Conservation (phyloP, 768 basidiomycete genomes). For the Exidia glandulosa region DNA sequence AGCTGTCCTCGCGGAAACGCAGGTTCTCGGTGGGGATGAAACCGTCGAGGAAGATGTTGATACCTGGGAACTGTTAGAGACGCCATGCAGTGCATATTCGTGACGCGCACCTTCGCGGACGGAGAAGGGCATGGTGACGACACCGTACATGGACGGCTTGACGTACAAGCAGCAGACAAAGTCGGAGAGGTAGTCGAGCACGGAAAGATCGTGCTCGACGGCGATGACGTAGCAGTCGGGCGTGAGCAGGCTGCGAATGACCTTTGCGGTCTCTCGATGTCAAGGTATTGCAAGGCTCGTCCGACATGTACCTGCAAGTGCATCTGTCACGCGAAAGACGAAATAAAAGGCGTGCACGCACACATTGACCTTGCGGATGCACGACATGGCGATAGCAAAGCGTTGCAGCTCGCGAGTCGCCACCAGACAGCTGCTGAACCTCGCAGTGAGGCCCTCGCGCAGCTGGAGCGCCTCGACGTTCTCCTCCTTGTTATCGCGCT, state of each 20-base stretch:
- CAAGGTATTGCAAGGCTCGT: slow-evolving; percentile 98
- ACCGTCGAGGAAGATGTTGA: slow-evolving; percentile 99
- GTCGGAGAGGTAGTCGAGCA: slow-evolving; percentile 96
- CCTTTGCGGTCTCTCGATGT: slow-evolving; percentile 91
- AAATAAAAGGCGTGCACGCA: slow-evolving; percentile 33
- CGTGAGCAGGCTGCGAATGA: slow-evolving; percentile 76
- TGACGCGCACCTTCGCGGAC: slow-evolving; percentile 89
- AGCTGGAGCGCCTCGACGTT: slow-evolving; percentile 84
- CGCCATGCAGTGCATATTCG: not conserved
- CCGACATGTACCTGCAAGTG: slow-evolving; percentile 81
- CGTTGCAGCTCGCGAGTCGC: slow-evolving; percentile 96
- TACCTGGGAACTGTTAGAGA: slow-evolving; percentile 45
- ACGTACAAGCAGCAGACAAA: slow-evolving; percentile 98
- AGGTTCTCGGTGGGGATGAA: slow-evolving; percentile 98
- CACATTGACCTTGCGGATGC: slow-evolving; percentile 93
- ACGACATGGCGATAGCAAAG: slow-evolving; percentile 97
- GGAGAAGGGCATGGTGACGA: slow-evolving; percentile 97
- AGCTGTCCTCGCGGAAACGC: slow-evolving; percentile 90
- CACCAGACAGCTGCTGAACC: slow-evolving; percentile 84
- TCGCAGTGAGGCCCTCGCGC: slow-evolving; percentile 77
- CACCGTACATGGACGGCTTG: slow-evolving; percentile 94
- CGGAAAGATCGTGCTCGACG: slow-evolving; percentile 97
- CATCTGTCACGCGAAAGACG: too few species aligned
- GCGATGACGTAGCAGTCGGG: slow-evolving; percentile 88
- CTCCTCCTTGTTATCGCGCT: slow-evolving; percentile 77